These are phyloP conservation scores for Ustilago nuda DNA, from an alignment of 1,284 basidiomycete species.

Conservation along the genomic window DNA sequence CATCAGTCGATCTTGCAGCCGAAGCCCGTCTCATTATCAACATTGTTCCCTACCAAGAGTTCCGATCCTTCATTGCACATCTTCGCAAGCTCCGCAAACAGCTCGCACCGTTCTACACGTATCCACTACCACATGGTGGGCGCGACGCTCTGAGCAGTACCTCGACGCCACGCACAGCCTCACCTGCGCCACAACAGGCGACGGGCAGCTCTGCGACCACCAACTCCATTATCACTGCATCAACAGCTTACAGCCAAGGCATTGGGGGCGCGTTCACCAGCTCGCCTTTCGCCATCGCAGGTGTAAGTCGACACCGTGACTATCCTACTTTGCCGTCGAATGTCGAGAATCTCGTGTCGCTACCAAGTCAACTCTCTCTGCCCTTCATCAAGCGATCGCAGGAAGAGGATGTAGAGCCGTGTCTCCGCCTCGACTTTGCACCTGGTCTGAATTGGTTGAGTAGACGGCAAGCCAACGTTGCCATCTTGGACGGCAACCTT, in stretches of 20 bases:
- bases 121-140: conserved; percentile 28
- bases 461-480: conserved; percentile 83
- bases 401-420: conserved; percentile 92
- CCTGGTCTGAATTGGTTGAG: conserved; percentile 93
- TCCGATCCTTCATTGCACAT: conserved; percentile 82
- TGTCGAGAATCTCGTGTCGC: conserved; percentile 60
- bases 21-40: conserved; percentile 58
- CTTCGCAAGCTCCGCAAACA: conserved; percentile 77
- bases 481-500: conserved; percentile 88
- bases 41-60: conserved; percentile 83
- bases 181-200: conserved; percentile 25
- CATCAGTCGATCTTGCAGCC: conserved; percentile 24
- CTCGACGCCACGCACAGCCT: conserved; percentile 43
- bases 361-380: conserved; percentile 73
- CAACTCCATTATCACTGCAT: conserved; percentile 38
- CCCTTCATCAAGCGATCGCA: conserved; percentile 86
- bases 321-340: conserved; percentile 72
- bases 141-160: conserved; percentile 29
- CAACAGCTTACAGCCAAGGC: conserved; percentile 45
- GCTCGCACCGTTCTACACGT: conserved; percentile 61
- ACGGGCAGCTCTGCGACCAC: not conserved
- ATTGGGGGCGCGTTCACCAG: conserved; percentile 21
- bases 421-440: conserved; percentile 89
- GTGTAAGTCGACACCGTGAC: conserved; percentile 77
- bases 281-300: conserved; percentile 67